phyloP scores from a whole-genome alignment of 148 eudicot genomes.

The Agrostemma githago region DNA sequence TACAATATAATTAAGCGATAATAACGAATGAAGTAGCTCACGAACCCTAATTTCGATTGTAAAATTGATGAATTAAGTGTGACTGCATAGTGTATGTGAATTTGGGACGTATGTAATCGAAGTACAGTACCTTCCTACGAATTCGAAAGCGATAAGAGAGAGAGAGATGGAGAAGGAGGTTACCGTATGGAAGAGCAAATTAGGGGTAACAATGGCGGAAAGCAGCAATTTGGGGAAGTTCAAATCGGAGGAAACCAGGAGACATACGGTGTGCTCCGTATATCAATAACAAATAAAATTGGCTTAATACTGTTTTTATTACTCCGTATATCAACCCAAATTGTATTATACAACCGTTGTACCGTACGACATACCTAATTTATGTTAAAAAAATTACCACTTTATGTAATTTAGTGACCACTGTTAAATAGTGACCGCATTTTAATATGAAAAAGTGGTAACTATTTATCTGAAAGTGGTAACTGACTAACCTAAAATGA shows the following conservation, averaged over 20 bases:
- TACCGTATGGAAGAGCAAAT: neutral
- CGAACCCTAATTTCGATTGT: slow-evolving; percentile 5
- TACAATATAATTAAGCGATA: neutral
- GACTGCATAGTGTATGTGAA: neutral
- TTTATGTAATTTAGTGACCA: too few relatives aligned
- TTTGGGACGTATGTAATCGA: neutral
- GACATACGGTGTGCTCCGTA: neutral
- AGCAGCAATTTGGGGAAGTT: neutral
- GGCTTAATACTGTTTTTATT: too few relatives aligned
- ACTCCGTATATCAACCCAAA: too few relatives aligned
- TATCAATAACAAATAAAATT: too few relatives aligned
- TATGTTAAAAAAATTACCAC: too few relatives aligned
- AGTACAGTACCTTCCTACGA: neutral
- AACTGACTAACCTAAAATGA: too few relatives aligned
- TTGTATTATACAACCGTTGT: too few relatives aligned
- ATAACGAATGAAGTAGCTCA: neutral
- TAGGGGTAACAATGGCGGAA: neutral
- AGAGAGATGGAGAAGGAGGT: neutral
- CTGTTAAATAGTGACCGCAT: too few relatives aligned
- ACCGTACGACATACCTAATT: too few relatives aligned
- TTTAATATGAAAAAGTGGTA: too few relatives aligned
- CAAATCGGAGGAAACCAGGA: neutral
- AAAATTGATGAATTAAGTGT: neutral
- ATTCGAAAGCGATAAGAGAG: neutral
- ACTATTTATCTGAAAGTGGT: too few relatives aligned